A percentile compares a stretch with the other conserved stretches of the same genome.
Conservation (phyloP, 768 basidiomycete species). For the Tylopilus felleus region DNA sequence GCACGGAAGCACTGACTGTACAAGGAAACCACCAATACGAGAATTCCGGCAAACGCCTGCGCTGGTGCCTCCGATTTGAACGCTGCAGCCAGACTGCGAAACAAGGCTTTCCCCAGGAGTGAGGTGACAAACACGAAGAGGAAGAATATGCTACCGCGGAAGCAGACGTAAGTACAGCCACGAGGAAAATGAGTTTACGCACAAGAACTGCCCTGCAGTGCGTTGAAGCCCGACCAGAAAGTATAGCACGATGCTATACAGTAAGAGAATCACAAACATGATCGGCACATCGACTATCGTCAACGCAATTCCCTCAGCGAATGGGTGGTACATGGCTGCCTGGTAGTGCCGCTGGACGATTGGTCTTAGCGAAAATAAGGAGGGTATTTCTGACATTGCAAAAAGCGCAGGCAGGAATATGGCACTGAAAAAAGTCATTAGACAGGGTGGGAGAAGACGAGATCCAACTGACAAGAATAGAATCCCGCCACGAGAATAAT, state of each 20-base stretch:
- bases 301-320: conserved; percentile 43
- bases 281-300: conserved; percentile 48
- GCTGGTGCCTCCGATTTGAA: conserved; percentile 60
- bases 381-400: conserved; percentile 56
- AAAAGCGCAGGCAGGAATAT: conserved; percentile 57
- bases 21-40: conserved; percentile 54
- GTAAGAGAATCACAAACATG: conserved; percentile 34
- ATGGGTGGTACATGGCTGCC: conserved; percentile 51
- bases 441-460: neutral
- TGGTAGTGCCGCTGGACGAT: conserved; percentile 43
- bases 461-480: conserved; percentile 65
- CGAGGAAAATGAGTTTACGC: conserved; percentile 14
- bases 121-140: conserved; percentile 57
- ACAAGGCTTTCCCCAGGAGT: conserved; percentile 71
- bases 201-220: conserved; percentile 64
- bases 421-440: conserved; percentile 34
- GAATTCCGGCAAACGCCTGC: conserved; percentile 54
- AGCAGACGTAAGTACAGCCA: conserved; percentile 10
- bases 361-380: conserved; percentile 43
- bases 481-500: conserved; percentile 70
- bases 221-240: conserved; percentile 59
- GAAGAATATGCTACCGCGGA: conserved; percentile 46
- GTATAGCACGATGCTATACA: conserved; percentile 47
- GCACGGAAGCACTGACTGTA: conserved; percentile 23
- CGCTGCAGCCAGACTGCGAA: conserved; percentile 61